Base-by-base conservation (phyloP, 179 eudicot genomes). In the Camellia oleifera region DNA sequence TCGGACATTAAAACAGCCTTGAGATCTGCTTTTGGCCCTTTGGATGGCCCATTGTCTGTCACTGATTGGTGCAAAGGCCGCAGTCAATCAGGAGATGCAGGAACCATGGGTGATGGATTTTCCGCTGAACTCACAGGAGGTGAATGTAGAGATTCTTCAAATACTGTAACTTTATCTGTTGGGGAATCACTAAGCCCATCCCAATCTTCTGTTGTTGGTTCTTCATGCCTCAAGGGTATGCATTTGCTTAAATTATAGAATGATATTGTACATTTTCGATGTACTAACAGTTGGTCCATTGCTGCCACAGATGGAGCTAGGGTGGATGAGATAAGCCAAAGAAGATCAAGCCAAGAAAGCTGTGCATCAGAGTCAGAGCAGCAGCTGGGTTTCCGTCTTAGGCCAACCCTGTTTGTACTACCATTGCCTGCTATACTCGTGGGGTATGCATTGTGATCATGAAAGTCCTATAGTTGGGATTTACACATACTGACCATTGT, bases 51-150 rank as follows among this genome's bases (percentile, higher is more conserved):
- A 81, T 81, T 97, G 79, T 82, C 90, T 78, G 94, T 92, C 64
- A 90, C 81, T 67, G 98, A 94, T 89, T 97, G 99, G 99, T 97
- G 97, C 86, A 92, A 85, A 86, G 99, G 94, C 64, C 91, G 92
- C 69, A 84, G 83, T 83, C 95, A 84, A 76, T 89, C 93, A 66
- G 85, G 80, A 81, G 97, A 94, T 78, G 85, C 88, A 57, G 97
- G 91, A 83, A 76, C 71, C 17, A 20, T 72, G 50, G 83, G 82
- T 78, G 99, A 97, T 82, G 94, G 90, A 58, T 87, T 89, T 85
- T 91, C 97, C 82, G 87, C 92, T 44, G 98, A 97, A 85, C 92
- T 94, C 50, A 83, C 89, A 77, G 90, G 88, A 78, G 88, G 90
- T 78, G 99, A 97, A 80, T 87, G 84, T 82, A 90, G 94, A 79